Evolutionary conservation across 768 basidiomycete genomes (phyloP).

Genomic region (Kondoa subrosea): DNA sequence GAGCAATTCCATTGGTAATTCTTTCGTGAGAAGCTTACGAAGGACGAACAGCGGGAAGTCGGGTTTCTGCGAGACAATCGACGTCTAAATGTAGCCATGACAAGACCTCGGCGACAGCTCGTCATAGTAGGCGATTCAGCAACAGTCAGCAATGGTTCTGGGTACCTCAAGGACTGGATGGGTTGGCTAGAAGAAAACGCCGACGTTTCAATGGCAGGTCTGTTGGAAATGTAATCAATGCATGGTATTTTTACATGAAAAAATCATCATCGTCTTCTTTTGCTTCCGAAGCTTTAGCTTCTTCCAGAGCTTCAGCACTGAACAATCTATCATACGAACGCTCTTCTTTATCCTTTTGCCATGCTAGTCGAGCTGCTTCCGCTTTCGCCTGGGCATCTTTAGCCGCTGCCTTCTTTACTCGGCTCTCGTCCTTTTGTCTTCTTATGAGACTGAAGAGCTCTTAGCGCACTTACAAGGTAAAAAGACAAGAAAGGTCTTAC

Average conservation of each 20-base stretch:
- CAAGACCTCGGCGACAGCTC: slow-evolving; percentile 22
- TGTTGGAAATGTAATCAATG: neutral
- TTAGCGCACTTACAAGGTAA: neutral
- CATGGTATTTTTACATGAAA: neutral
- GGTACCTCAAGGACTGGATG: slow-evolving; percentile 77
- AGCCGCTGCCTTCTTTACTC: neutral
- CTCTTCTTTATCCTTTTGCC: neutral
- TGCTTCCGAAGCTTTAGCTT: neutral
- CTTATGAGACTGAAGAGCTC: neutral
- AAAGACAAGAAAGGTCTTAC: neutral
- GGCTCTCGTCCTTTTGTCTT: neutral
- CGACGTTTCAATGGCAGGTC: slow-evolving; percentile 46
- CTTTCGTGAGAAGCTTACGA: neutral
- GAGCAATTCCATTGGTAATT: slow-evolving; percentile 35
- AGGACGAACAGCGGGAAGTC: slow-evolving; percentile 10
- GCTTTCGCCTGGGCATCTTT: neutral
- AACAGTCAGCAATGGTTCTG: slow-evolving; percentile 67
- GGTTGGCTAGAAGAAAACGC: slow-evolving; percentile 76
- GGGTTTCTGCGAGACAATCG: slow-evolving; percentile 76
- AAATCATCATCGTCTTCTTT: slow-evolving; percentile 5
- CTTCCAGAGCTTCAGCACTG: neutral
- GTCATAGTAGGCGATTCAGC: slow-evolving; percentile 74
- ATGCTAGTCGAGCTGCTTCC: neutral
- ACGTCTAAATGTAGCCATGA: slow-evolving; percentile 51
- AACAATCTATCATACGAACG: neutral